Evolutionary conservation across 441 rosid genomes (phyloP).

Genomic region (Manihot esculenta): DNA sequence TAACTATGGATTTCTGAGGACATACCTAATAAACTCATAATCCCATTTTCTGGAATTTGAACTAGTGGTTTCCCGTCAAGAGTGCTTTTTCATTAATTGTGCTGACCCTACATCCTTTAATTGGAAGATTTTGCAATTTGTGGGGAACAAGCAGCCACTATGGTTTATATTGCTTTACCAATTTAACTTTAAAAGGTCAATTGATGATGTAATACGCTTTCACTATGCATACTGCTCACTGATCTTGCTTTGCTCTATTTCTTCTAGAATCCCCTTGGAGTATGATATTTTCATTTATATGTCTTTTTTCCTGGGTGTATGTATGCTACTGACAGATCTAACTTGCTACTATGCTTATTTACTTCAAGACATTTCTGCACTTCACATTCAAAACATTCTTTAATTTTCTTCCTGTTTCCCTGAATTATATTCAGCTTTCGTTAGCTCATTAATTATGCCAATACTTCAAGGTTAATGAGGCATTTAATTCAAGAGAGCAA

Average conservation of each 20-base stretch:
- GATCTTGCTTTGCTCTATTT: not conserved
- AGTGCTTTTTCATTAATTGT: not conserved
- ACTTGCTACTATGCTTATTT: not conserved
- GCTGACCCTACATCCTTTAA: slow-evolving; percentile 17
- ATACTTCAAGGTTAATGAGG: not conserved
- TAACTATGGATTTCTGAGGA: slow-evolving; percentile 6
- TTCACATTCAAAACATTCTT: not conserved
- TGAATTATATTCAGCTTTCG: not conserved
- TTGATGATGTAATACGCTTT: not conserved
- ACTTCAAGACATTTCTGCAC: not conserved
- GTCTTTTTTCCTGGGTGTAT: too few species aligned
- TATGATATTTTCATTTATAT: not conserved
- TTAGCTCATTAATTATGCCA: not conserved
- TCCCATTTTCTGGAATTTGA: slow-evolving; percentile 6
- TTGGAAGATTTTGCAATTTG: not conserved
- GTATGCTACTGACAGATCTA: not conserved
- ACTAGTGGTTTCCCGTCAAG: not conserved
- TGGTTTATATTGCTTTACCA: slow-evolving; percentile 1
- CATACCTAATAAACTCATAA: not conserved
- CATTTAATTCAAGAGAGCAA: not conserved
- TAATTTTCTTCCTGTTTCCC: not conserved
- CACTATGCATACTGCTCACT: not conserved
- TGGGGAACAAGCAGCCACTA: not conserved
- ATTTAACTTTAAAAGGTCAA: not conserved
- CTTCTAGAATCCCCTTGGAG: not conserved